Evolutionary conservation across 495 filamentous ascomycete genomes (phyloP).

Genomic region (Hypoxylon fragiforme): DNA sequence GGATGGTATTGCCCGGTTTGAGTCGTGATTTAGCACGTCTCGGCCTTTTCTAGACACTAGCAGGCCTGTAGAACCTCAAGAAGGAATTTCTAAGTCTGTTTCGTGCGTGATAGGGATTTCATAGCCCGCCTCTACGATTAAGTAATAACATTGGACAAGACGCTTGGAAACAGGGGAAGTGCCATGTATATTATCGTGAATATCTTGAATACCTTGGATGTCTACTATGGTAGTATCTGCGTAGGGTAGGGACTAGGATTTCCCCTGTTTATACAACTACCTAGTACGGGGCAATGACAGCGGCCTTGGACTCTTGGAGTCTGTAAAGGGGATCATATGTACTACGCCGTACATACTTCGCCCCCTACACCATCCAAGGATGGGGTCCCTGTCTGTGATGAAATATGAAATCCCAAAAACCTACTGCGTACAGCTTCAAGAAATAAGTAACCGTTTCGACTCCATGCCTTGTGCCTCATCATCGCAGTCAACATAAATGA

Average conservation of each 20-base stretch:
- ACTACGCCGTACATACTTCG: too few relatives aligned
- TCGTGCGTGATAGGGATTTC: too few relatives aligned
- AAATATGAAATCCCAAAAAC: background rate
- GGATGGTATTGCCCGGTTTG: conserved; percentile 24
- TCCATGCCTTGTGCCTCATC: background rate
- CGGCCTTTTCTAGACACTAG: conserved; percentile 19
- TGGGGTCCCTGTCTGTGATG: background rate
- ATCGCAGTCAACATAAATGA: conserved; percentile 3
- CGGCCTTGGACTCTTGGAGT: background rate
- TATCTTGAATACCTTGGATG: too few relatives aligned
- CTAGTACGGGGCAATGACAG: background rate
- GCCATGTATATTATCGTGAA: too few relatives aligned
- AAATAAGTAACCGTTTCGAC: background rate
- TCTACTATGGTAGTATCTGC: too few relatives aligned
- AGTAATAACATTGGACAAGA: too few relatives aligned
- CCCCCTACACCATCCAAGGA: background rate
- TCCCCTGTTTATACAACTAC: background rate
- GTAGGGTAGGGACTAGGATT: too few relatives aligned
- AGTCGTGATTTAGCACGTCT: conserved; percentile 16
- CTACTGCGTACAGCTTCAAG: background rate
- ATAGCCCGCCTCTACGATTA: too few relatives aligned
- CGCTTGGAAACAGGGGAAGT: too few relatives aligned
- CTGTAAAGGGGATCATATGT: background rate
- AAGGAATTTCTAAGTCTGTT: too few relatives aligned
- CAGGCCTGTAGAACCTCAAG: background rate